Base-by-base conservation (phyloP, 805 yeast genomes). In the Zygoascus ofunaensis region DNA sequence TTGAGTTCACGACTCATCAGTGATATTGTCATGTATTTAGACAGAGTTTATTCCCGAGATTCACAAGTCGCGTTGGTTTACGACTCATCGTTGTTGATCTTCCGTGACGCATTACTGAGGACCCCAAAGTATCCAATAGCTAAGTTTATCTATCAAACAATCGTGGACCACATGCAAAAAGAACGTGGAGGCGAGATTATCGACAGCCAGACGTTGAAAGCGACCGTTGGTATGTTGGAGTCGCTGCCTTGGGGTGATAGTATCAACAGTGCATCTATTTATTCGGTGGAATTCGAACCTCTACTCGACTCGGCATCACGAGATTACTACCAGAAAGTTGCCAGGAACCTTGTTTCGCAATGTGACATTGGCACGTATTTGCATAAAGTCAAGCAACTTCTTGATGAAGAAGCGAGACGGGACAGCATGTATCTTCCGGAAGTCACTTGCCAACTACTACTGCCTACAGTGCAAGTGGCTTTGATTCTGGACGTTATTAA, bases 11-110 rank as follows among this genome's bases (percentile, higher is more conserved):
- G 84, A 50, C 77, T 85, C 72, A 74, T 86, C 37, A 75, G 89
- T 54, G 95, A 89, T 60, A 84, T 87, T 2, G 65, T 86, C 58
- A 80, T 87, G 83, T 87, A 87, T 56, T 62, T 89, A 57, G 94
- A 87, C 57, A 72, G 94, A 37, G 95, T 85, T 0, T 87, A 83
- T 53, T 83, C 87, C 22, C 79, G 77, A 51, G 89, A 82, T 50
- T 61, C 63, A 26, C 79, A 76, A 53, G 64, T 77, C 41, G 77
- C 82, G 3, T 65, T 79, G 46, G 70, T 82, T 2, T 81, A 80
- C 56, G 95, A 87, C 56, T 69, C 80, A 39, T 94, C 95, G 0
- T 68, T 87, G 20, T 72, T 72, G 26, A 60, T 79, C 5, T 87
- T 86, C 59, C 73, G 82, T 47, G 79, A 76, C 33, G 64, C 69